These are phyloP conservation scores for Aspergillus steynii DNA, from an alignment of 495 filamentous ascomycete genomes.

Conservation along the genomic window DNA sequence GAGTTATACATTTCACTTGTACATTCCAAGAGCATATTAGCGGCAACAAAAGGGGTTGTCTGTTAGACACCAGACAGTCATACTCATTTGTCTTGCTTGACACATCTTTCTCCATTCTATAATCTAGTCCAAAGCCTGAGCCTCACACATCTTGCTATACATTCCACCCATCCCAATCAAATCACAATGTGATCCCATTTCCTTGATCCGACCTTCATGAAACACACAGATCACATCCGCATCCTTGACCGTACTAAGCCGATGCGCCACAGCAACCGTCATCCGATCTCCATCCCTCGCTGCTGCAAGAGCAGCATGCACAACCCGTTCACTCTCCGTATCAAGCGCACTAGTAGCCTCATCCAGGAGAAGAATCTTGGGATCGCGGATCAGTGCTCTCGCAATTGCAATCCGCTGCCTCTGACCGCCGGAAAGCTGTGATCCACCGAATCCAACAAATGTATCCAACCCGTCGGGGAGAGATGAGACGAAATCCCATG, in stretches of 20 bases:
- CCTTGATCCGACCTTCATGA: slow-evolving; percentile 1
- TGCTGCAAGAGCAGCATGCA: background rate
- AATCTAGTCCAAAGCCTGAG: slow-evolving; percentile 1
- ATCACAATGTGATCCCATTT: background rate
- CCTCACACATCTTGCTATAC: background rate
- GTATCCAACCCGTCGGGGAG: background rate
- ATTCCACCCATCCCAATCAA: background rate
- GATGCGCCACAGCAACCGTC: background rate
- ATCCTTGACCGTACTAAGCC: slow-evolving; percentile 2
- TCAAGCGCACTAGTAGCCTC: slow-evolving; percentile 48
- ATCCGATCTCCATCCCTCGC: background rate
- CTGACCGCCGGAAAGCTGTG: slow-evolving; percentile 31
- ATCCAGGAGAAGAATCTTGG: slow-evolving; percentile 67
- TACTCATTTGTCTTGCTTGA: too few relatives aligned
- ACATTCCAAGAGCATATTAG: too few relatives aligned
- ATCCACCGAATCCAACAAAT: background rate
- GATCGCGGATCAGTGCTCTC: slow-evolving; percentile 68
- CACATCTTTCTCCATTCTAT: background rate
- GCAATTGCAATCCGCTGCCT: slow-evolving; percentile 63
- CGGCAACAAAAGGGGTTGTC: too few relatives aligned
- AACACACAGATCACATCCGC: slow-evolving; percentile 9
- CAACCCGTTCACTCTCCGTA: slow-evolving; percentile 14
- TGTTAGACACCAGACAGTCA: too few relatives aligned
- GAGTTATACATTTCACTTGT: too few relatives aligned
- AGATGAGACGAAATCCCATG: slow-evolving; percentile 1